phyloP scores from a whole-genome alignment of 257 asterid species.

The Verbena officinalis region DNA sequence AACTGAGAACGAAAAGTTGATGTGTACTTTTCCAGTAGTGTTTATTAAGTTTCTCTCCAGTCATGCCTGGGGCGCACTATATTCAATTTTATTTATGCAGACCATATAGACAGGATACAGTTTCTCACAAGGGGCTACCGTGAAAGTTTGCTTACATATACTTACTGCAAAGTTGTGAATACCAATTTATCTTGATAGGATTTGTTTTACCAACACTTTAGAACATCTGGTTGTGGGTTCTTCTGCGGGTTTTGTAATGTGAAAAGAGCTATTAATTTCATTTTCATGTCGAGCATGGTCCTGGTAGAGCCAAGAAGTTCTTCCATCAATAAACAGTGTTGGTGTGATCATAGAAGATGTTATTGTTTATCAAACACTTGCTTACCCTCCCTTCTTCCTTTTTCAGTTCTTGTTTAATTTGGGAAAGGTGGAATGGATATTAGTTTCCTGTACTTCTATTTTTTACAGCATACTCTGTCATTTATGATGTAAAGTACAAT shows the following conservation, averaged over 20 bases:
- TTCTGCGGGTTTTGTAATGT: constrained; percentile 4
- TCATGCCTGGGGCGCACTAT: constrained; percentile 20
- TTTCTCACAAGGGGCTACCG: neutral
- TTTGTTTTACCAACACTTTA: neutral
- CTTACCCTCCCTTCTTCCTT: constrained; percentile 2
- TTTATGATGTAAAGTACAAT: constrained; percentile 21
- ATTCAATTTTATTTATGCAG: neutral
- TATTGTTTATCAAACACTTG: constrained; percentile 6
- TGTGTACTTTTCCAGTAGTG: constrained; percentile 5
- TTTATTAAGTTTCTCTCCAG: constrained; percentile 1
- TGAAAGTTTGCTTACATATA: neutral
- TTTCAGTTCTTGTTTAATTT: neutral
- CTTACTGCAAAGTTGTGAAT: neutral
- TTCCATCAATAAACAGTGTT: constrained; percentile 7
- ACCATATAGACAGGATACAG: neutral
- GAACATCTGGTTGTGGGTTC: neutral
- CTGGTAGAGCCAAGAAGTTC: constrained; percentile 1
- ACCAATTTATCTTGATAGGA: constrained; percentile 9
- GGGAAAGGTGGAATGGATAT: constrained; percentile 11
- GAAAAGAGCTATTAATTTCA: constrained; percentile 1
- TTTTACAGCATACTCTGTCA: constrained; percentile 7
- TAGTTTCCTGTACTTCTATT: constrained; percentile 15
- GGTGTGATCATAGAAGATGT: neutral
- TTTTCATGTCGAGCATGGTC: constrained; percentile 15
- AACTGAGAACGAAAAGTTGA: constrained; percentile 15